phyloP scores from a whole-genome alignment of 306 rosid genomes.

The Cyclanthera cordifolia region DNA sequence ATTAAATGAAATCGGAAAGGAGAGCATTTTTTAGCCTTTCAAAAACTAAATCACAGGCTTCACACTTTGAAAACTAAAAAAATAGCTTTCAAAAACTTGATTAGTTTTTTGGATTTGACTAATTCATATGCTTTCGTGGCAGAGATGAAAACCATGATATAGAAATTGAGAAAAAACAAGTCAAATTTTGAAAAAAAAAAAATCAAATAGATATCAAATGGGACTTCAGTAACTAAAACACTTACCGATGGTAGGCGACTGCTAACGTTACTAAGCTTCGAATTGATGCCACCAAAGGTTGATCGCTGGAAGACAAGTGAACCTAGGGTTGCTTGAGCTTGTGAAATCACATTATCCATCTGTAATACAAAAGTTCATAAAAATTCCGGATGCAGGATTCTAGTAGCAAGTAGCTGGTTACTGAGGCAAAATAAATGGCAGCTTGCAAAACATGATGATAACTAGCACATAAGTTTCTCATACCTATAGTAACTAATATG shows the following conservation, averaged over 20 bases:
- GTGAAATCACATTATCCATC: conserved; percentile 86
- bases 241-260: conserved; percentile 92
- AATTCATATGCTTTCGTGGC: too few species aligned
- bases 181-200: too few species aligned
- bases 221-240: background rate
- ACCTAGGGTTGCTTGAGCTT: conserved; percentile 93
- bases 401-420: background rate
- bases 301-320: conserved; percentile 85
- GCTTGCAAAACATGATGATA: background rate
- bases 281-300: conserved; percentile 86
- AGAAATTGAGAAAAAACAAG: too few species aligned
- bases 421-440: background rate
- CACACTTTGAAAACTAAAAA: too few species aligned
- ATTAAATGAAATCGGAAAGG: too few species aligned
- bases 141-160: too few species aligned
- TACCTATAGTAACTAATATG: background rate
- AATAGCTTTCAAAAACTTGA: background rate
- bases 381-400: background rate
- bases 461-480: background rate
- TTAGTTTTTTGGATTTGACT: too few species aligned
- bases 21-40: too few species aligned
- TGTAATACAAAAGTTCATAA: conserved; percentile 15
- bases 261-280: conserved; percentile 81
- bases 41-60: too few species aligned
- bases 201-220: too few species aligned